phyloP scores from a whole-genome alignment of 2,329 filamentous ascomycete species.

The Chaetomium strumarium region DNA sequence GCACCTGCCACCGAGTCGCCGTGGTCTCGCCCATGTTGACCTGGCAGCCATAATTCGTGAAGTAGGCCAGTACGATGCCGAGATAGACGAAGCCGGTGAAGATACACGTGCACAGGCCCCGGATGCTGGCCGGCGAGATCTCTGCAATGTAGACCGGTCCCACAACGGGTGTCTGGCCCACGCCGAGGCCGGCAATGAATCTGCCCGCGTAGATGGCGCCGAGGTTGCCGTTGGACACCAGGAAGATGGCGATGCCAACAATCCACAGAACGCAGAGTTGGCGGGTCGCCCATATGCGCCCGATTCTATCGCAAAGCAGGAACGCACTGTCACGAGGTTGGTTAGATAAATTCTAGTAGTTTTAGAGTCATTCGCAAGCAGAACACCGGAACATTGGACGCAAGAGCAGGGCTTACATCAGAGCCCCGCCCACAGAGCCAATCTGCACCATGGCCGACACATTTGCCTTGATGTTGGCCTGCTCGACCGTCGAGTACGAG shows the following conservation, averaged over 20 bases:
- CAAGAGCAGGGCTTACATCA: conserved; percentile 40
- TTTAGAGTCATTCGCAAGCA: no score
- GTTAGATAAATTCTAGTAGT: no score
- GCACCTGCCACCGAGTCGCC: conserved; percentile 51
- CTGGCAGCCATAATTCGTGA: conserved; percentile 59
- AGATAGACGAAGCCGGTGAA: conserved; percentile 69
- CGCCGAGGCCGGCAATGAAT: conserved; percentile 60
- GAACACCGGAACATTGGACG: no score
- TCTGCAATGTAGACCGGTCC: conserved; percentile 69
- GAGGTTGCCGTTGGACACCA: conserved; percentile 48
- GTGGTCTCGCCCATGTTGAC: conserved; percentile 44
- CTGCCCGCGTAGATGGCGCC: conserved; percentile 57
- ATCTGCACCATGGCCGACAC: conserved; percentile 79
- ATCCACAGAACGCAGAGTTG: conserved; percentile 54
- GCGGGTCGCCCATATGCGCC: conserved; percentile 57
- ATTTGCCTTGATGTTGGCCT: conserved; percentile 67
- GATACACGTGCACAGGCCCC: conserved; percentile 67
- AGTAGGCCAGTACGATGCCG: conserved; percentile 74
- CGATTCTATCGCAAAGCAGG: conserved; percentile 53
- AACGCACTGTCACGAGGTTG: conserved; percentile 41
- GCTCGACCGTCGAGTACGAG: conserved; percentile 44
- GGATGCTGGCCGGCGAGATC: conserved; percentile 61
- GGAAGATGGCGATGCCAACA: conserved; percentile 52
- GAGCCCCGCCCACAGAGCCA: conserved; percentile 61
- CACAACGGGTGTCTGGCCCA: conserved; percentile 62